Evolutionary conservation across 2,329 filamentous ascomycete species (phyloP), one percentile per base, ranked within the genome.

Genomic region (Pseudogymnoascus sp.): DNA sequence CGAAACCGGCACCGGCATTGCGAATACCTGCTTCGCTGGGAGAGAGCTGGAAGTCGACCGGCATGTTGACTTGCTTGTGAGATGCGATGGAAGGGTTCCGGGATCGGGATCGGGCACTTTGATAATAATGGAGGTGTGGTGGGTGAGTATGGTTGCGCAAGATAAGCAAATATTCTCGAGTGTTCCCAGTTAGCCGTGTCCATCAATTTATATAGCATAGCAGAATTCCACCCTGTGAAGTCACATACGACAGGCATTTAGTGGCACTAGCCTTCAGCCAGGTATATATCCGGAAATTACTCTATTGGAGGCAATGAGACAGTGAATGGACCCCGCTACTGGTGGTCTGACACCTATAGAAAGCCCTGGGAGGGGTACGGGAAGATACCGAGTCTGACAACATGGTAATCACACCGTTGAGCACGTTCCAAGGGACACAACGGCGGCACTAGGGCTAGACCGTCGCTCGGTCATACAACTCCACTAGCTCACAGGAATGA

Each of bases 31-130:
- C 54, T 62, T 76, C 69, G 5, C 62, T 23, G 1, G 69, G 66
- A 14, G 74, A 72, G 23, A 75, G 72, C 23, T 68, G 69, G 64
- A 75, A 75, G 64, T 75, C 72, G 43, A 75, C 68, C 68, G 51
- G 51, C 51, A 57, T 57, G 5, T 34, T 57, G 25, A 10, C 16
- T 31, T 57, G 25, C 51, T 34, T 57, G 25, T 57, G 16, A 34
- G 25, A 34, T 57, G 28, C 25, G 2, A n/a, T 57, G n/a, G 25
- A 57, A 19, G 51, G 51, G 8, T 57, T 57, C 51, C 10, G n/a
- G 51, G 51, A 13, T 57, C 51, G 51, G 51, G n/a, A 31, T 57
- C 25, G 51, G 25, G 51, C 34, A 57, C n/a, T 57, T 16, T 57
- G 51, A 21, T 57, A 57, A 57, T 54, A 34, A 57, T 34, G 28